Conservation (phyloP, 192 early-diverging fungal species). For the Linnemannia exigua region DNA sequence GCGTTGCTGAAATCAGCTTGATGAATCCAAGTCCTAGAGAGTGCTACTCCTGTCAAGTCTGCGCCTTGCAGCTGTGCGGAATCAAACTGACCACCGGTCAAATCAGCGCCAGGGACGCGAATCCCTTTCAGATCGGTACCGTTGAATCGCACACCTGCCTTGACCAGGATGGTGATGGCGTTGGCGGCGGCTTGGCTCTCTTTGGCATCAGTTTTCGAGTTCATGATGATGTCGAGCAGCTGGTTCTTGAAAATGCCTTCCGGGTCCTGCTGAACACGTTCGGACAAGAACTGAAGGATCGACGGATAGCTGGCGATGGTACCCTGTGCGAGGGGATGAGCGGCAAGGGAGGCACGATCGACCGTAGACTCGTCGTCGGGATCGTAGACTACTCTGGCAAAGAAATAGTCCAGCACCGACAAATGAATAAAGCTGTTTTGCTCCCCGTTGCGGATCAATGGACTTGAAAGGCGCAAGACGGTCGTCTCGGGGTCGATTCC, state of each 20-base stretch:
- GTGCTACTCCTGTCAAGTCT: background rate
- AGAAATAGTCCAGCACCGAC: constrained; percentile 17
- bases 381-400: background rate
- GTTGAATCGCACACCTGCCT: background rate
- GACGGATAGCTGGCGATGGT: background rate
- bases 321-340: background rate
- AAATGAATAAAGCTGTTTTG: background rate
- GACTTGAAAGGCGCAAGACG: background rate
- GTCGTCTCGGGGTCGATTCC: background rate
- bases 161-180: background rate
- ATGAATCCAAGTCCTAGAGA: background rate
- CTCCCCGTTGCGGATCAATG: background rate
- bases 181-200: background rate
- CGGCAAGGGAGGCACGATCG: background rate
- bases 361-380: background rate
- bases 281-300: background rate
- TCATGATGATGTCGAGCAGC: background rate
- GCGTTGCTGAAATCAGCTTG: background rate
- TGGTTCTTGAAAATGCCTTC: background rate
- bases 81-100: background rate
- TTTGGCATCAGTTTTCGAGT: background rate
- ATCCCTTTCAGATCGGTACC: background rate
- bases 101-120: background rate
- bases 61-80: background rate
- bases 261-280: background rate